A percentile compares a stretch with the other conserved stretches of the same genome.
Evolutionary conservation across 2,329 filamentous ascomycete genomes (phyloP).

Genomic region (Colletotrichum aenigma): DNA sequence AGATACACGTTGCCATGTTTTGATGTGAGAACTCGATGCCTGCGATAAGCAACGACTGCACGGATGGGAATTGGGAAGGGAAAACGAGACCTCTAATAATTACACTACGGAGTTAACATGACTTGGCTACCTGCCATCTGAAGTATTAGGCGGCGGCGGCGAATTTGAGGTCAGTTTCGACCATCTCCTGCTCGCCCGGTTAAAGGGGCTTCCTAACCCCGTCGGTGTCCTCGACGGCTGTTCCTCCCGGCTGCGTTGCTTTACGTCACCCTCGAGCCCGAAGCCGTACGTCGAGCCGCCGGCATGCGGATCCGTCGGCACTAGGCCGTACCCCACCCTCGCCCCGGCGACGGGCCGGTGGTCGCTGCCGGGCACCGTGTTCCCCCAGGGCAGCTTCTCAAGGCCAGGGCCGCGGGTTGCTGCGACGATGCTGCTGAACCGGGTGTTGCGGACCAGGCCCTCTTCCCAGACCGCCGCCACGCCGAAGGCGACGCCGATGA

Average conservation of each 20-base stretch:
- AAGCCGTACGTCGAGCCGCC: conserved; percentile 30
- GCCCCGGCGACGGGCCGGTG: conserved; percentile 11
- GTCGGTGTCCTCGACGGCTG: conserved; percentile 2
- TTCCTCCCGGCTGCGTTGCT: conserved; percentile 10
- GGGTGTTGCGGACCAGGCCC: conserved; percentile 37
- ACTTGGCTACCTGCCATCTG: background rate
- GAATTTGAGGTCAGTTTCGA: background rate
- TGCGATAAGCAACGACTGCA: background rate
- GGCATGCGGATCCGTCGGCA: conserved; percentile 21
- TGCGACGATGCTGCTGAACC: conserved; percentile 42
- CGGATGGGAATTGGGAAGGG: background rate
- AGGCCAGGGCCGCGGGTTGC: conserved; percentile 39
- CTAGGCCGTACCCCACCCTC: conserved; percentile 21
- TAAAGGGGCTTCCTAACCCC: conserved; percentile 5
- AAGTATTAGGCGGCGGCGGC: background rate
- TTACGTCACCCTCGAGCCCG: conserved; percentile 33
- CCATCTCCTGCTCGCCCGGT: conserved; percentile 7
- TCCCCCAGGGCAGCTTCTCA: conserved; percentile 33
- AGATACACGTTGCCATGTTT: background rate
- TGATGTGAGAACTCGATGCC: background rate
- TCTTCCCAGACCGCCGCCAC: conserved; percentile 32
- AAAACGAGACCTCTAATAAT: background rate
- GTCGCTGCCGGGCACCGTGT: background rate
- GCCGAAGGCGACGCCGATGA: conserved; percentile 31
- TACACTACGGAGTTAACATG: background rate